A percentile compares a stretch with the other conserved stretches of the same genome.
Conservation (phyloP, 176 grass and related monocot genomes). For the Bromus sterilis region DNA sequence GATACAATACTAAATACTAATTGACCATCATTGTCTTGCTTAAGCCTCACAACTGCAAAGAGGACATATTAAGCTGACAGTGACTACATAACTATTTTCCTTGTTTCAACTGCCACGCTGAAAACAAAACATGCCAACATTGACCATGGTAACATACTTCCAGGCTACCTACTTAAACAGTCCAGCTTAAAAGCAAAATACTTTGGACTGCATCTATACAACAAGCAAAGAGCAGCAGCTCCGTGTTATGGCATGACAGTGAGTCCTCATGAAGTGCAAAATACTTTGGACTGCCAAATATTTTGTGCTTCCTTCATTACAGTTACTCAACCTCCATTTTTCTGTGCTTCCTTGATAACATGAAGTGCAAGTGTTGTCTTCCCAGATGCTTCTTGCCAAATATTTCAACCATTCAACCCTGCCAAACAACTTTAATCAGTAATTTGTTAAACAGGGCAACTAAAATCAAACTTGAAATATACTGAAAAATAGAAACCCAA, state of each 20-base stretch:
- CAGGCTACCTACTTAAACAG: neutral
- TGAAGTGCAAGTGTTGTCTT: conserved; percentile 97
- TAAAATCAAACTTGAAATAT: neutral
- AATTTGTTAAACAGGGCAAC: conserved; percentile 3
- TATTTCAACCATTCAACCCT: conserved; percentile 98
- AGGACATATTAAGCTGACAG: neutral
- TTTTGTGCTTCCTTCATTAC: too few species aligned
- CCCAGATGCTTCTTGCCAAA: conserved; percentile 82
- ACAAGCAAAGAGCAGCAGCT: neutral
- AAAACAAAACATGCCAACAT: neutral
- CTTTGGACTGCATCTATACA: neutral
- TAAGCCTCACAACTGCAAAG: neutral
- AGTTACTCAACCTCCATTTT: conserved; percentile 77
- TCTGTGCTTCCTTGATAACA: conserved; percentile 92
- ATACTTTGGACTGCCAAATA: too few species aligned
- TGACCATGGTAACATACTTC: neutral
- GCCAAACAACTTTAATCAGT: conserved; percentile 18
- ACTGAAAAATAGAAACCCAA: neutral
- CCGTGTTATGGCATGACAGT: neutral
- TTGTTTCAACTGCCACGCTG: neutral
- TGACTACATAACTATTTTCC: neutral
- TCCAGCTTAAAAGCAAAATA: neutral
- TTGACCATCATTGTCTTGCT: neutral
- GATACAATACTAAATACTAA: neutral
- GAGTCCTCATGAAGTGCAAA: too few species aligned